Evolutionary conservation across 2,329 filamentous ascomycete genomes (phyloP).

Genomic region (Mycosphaerella sp.): DNA sequence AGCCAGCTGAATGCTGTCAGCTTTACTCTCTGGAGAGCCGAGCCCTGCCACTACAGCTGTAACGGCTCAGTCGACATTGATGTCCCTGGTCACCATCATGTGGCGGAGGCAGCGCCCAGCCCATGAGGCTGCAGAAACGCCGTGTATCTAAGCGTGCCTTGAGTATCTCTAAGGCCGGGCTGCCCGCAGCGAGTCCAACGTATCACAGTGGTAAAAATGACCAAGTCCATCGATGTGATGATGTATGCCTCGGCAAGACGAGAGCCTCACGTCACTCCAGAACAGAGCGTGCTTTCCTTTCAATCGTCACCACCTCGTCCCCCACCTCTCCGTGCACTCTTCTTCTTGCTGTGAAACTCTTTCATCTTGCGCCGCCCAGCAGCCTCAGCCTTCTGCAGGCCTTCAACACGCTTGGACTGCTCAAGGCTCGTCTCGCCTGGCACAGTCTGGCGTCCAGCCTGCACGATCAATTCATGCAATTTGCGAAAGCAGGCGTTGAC

Average conservation of each 20-base stretch:
- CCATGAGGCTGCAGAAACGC: too few species aligned
- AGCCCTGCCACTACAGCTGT: too few species aligned
- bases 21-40: too few species aligned
- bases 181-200: background rate
- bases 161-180: constrained; percentile 1
- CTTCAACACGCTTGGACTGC: constrained; percentile 50
- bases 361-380: constrained; percentile 52
- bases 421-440: constrained; percentile 56
- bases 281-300: constrained; percentile 1
- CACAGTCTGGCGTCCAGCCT: constrained; percentile 46
- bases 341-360: constrained; percentile 36
- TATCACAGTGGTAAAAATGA: too few species aligned
- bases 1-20: too few species aligned
- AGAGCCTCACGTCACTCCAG: background rate
- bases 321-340: constrained; percentile 17
- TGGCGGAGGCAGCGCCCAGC: too few species aligned
- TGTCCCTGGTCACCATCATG: too few species aligned
- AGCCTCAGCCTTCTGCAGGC: constrained; percentile 53
- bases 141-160: background rate
- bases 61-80: too few species aligned
- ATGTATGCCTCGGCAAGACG: constrained; percentile 9
- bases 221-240: constrained; percentile 19
- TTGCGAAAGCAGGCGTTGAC: constrained; percentile 54
- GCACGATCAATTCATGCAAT: constrained; percentile 49
- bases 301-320: constrained; percentile 29